These are phyloP conservation scores for Prunus padus DNA, from an alignment of 306 rosid genomes.

Conservation along the genomic window DNA sequence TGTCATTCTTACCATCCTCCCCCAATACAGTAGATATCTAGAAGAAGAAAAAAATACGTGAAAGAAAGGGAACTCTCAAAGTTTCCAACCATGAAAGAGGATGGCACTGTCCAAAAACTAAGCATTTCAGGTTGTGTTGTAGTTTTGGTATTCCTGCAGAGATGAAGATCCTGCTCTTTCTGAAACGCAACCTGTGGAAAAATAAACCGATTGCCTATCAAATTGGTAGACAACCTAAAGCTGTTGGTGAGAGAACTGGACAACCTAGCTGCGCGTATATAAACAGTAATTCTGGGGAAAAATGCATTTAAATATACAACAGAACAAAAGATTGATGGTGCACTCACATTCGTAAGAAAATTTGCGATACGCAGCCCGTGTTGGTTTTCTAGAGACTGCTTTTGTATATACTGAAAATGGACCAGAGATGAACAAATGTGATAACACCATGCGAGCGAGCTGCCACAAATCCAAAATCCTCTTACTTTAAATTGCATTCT, in stretches of 20 bases:
- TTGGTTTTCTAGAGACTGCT: background rate
- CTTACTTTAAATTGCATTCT: background rate
- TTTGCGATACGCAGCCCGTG: background rate
- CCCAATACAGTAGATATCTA: background rate
- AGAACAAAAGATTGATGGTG: background rate
- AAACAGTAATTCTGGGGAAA: background rate
- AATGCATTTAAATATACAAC: background rate
- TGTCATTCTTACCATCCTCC: background rate
- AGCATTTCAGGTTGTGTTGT: background rate
- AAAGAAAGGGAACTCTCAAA: background rate
- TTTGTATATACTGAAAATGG: too few relatives aligned
- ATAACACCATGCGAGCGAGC: background rate
- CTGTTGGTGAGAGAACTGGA: background rate
- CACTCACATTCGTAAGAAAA: constrained; percentile 1
- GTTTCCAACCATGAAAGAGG: background rate
- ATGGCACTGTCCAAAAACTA: background rate
- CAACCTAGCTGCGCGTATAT: background rate
- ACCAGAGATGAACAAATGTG: too few relatives aligned
- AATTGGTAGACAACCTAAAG: constrained; percentile 1
- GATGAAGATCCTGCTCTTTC: background rate
- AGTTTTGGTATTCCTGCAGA: background rate
- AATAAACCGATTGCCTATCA: background rate
- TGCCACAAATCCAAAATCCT: background rate
- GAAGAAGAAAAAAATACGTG: background rate
- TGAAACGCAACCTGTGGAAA: constrained; percentile 6